Conservation (phyloP, 495 filamentous ascomycete genomes). For the Penicillium herquei region DNA sequence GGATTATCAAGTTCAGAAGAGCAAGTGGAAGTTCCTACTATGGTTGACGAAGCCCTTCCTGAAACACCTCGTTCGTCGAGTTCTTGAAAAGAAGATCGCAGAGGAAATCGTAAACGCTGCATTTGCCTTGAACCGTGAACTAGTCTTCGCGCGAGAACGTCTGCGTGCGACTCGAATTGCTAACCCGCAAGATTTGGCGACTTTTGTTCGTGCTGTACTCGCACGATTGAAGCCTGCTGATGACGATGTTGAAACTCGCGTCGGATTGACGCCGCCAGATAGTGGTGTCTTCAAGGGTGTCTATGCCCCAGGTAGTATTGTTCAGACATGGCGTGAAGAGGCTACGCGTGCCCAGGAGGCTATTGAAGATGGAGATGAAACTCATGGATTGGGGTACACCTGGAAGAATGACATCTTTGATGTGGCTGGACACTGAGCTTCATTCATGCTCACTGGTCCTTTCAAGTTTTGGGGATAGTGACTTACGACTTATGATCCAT, state of each 20-base stretch:
- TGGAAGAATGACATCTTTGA: conserved; percentile 91
- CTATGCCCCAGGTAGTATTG: conserved; percentile 84
- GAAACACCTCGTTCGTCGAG: conserved; percentile 72
- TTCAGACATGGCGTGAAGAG: conserved; percentile 84
- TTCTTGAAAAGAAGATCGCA: conserved; percentile 76
- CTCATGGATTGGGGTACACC: conserved; percentile 33
- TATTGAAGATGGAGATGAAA: conserved; percentile 54
- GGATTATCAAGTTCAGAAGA: conserved; percentile 70
- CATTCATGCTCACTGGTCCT: background rate
- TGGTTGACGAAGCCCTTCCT: conserved; percentile 87
- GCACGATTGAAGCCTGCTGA: conserved; percentile 70
- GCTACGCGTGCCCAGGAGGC: conserved; percentile 64
- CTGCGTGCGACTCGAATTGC: conserved; percentile 81
- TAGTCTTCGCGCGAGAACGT: conserved; percentile 82
- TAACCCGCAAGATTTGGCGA: conserved; percentile 73
- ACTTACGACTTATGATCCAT: conserved; percentile 9
- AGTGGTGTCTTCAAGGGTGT: conserved; percentile 74
- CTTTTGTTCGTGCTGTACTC: conserved; percentile 78
- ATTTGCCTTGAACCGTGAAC: conserved; percentile 74
- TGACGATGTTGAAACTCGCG: conserved; percentile 67
- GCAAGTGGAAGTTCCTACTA: conserved; percentile 69
- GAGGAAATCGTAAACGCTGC: conserved; percentile 65
- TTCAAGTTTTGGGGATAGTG: background rate
- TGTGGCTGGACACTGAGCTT: conserved; percentile 33
- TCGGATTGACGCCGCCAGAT: conserved; percentile 64